These are phyloP conservation scores for Linum lewisii DNA, from an alignment of 345 rosid species.

Conservation along the genomic window DNA sequence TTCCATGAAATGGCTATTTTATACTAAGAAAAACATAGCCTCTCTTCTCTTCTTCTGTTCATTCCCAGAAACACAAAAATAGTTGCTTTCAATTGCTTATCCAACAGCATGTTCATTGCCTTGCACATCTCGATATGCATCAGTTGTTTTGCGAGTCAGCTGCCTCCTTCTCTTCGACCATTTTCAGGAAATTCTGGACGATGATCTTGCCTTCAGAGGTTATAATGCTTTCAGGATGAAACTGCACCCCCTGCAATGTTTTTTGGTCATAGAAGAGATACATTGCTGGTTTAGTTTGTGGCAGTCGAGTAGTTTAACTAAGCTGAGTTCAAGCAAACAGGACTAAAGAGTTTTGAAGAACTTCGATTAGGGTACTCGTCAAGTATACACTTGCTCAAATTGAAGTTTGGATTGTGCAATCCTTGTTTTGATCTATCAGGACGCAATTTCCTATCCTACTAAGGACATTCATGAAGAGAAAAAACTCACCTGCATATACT, in stretches of 20 bases:
- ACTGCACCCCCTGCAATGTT: constrained; percentile 73
- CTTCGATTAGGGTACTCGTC: too few relatives aligned
- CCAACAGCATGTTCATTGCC: neutral
- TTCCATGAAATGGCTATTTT: neutral
- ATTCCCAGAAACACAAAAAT: neutral
- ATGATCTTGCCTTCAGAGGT: constrained; percentile 64
- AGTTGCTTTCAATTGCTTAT: neutral
- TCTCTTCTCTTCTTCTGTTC: neutral
- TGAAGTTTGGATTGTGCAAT: too few relatives aligned
- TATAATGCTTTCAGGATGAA: constrained; percentile 97
- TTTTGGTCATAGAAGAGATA: too few relatives aligned
- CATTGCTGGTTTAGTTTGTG: neutral
- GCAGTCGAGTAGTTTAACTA: neutral
- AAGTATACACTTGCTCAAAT: too few relatives aligned
- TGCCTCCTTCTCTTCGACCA: constrained; percentile 18
- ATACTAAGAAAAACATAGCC: too few relatives aligned
- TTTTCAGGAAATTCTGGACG: constrained; percentile 56
- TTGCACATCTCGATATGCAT: neutral
- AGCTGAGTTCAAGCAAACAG: neutral
- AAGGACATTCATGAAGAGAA: neutral
- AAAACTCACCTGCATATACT: constrained; percentile 58
- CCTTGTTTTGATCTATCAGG: too few relatives aligned
- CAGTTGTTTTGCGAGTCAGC: neutral
- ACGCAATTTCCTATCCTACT: too few relatives aligned
- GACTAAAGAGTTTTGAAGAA: neutral